Percentiles rank a stretch among this genome's conserved stretches.
These are phyloP conservation scores for Lactarius hengduanensis DNA, from an alignment of 768 basidiomycete genomes.

Conservation along the genomic window DNA sequence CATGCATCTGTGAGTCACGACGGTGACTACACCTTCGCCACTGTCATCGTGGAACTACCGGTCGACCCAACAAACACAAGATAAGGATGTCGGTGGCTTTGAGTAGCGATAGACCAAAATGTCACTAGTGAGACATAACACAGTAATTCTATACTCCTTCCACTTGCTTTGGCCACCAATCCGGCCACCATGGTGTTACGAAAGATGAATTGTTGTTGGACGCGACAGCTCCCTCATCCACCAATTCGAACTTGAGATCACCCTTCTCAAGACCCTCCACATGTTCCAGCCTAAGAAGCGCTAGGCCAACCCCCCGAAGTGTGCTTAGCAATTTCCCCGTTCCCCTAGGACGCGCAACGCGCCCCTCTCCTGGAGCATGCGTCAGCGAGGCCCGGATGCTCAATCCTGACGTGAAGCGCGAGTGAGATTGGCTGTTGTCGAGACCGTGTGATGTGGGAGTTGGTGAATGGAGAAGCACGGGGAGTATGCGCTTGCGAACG, in stretches of 20 bases:
- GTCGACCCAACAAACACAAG: constrained; percentile 1
- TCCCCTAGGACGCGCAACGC: constrained; percentile 59
- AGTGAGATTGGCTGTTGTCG: neutral
- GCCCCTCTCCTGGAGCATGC: constrained; percentile 33
- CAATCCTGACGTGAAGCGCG: constrained; percentile 23
- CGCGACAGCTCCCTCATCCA: constrained; percentile 28
- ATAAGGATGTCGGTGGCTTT: neutral
- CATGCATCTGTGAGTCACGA: constrained; percentile 83
- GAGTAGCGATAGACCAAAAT: neutral
- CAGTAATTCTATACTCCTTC: neutral
- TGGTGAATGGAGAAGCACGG: constrained; percentile 56
- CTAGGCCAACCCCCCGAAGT: constrained; percentile 61
- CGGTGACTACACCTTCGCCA: constrained; percentile 69
- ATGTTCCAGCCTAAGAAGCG: constrained; percentile 78
- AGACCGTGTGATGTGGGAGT: constrained; percentile 4
- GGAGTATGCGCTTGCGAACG: constrained; percentile 85
- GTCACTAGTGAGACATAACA: neutral
- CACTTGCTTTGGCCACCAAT: constrained; percentile 55
- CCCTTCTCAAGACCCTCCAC: constrained; percentile 54
- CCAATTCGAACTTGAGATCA: constrained; percentile 41
- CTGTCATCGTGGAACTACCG: constrained; percentile 56
- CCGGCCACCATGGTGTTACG: constrained; percentile 46
- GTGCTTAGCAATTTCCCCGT: constrained; percentile 73
- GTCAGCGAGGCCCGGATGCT: constrained; percentile 36
- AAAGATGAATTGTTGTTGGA: constrained; percentile 38